Evolutionary conservation across 257 asterid species (phyloP), one percentile per base, ranked within the genome.

Genomic region (Lycium ferocissimum): DNA sequence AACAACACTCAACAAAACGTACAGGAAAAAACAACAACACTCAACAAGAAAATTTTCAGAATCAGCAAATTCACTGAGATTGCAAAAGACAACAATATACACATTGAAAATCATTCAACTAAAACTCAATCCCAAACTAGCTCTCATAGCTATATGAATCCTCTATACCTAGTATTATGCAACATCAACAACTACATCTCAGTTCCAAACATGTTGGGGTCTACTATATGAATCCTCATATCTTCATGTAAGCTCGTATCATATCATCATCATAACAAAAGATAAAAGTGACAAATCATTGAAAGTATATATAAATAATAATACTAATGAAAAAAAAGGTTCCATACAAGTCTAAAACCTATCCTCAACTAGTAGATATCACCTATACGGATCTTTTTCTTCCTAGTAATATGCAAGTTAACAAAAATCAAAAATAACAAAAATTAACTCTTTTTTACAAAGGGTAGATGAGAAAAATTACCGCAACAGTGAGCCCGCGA

Each of bases 401-500:
- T 26, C 45, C 45, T 40, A 40, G 45, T 40, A 40, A 40, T 2
- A 40, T 40, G 45, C 43, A 40, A 40, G 43, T 40, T 40, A 83
- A 38, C 54, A 22, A 26, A 20, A 58, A 15, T 4, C 3, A 82
- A 75, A 54, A n/a, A n/a, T n/a, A n/a, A n/a, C n/a, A n/a, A n/a
- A n/a, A n/a, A n/a, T n/a, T n/a, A n/a, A n/a, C n/a, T n/a, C 11
- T 22, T n/a, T 15, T 14, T 49, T 17, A 18, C 1, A 61, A 22
- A 9, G 3, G 10, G 51, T 5, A 76, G 33, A 65, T 2, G 73
- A 65, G 66, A 56, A 40, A 56, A 40, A 22, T 81, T 89, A 90
- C 94, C 90, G 85, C 91, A 33, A 92, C 93, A 15, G 94, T 89
- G 43, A 92, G 84, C 22, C 94, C 94, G 20, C 94, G 94, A 63